Conservation (phyloP, 2,329 filamentous ascomycete species). For the Cercospora zeina region DNA sequence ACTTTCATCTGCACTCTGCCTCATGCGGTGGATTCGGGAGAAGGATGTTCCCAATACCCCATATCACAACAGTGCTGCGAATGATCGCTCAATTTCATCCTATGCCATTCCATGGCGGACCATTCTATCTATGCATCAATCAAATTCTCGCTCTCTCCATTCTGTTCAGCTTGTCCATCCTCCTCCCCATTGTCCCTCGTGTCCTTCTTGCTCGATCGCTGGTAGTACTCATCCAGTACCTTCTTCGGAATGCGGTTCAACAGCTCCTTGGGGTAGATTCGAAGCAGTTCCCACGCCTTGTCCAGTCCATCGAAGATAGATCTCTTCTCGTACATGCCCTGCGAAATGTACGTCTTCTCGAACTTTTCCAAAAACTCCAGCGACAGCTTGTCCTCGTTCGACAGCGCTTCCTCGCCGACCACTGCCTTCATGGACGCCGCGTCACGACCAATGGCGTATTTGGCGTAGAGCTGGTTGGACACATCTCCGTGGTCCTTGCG, state of each 20-base stretch:
- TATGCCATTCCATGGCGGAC: not conserved
- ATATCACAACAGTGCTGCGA: not conserved
- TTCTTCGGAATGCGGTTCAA: constrained; percentile 75
- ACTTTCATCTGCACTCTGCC: constrained; percentile 14
- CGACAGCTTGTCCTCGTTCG: constrained; percentile 93
- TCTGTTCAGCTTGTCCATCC: constrained; percentile 34
- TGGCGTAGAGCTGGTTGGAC: constrained; percentile 98
- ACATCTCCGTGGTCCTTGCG: constrained; percentile 97
- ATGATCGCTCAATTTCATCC: not conserved
- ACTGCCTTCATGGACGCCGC: constrained; percentile 99
- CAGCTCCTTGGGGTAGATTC: constrained; percentile 96
- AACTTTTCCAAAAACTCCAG: constrained; percentile 99
- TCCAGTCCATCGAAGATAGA: constrained; percentile 92
- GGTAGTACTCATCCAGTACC: constrained; percentile 55
- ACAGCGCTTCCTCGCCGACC: constrained; percentile 95
- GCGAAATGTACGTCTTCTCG: constrained; percentile 89
- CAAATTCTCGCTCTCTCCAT: constrained; percentile 35
- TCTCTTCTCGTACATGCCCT: constrained; percentile 88
- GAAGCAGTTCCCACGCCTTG: constrained; percentile 90
- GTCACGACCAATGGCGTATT: constrained; percentile 98
- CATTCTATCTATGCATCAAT: constrained; percentile 29
- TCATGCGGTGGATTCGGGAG: constrained; percentile 1
- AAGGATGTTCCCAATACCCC: not conserved
- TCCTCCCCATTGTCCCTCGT: constrained; percentile 49
- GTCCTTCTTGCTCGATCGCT: constrained; percentile 47